These are phyloP conservation scores for Mycena leptocephala DNA, from an alignment of 768 basidiomycete species.

Conservation along the genomic window DNA sequence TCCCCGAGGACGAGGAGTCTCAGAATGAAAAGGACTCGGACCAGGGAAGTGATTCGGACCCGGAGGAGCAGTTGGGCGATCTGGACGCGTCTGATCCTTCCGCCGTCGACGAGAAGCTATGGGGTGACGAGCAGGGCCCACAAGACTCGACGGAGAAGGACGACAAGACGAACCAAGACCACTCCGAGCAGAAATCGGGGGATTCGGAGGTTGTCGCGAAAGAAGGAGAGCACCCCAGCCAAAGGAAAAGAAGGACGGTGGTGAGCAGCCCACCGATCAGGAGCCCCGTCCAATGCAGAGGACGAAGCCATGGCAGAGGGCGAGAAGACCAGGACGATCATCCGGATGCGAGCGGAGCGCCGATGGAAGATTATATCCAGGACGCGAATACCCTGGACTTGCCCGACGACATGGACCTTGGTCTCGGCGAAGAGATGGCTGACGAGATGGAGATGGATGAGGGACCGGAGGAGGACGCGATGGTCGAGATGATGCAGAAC, in stretches of 20 bases:
- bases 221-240: constrained; percentile 65
- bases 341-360: constrained; percentile 71
- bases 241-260: constrained; percentile 52
- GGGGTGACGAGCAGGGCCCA: constrained; percentile 88
- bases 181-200: constrained; percentile 64
- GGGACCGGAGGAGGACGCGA: constrained; percentile 47
- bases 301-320: constrained; percentile 42
- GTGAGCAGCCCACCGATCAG: constrained; percentile 33
- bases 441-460: constrained; percentile 53
- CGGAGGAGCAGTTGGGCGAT: constrained; percentile 89
- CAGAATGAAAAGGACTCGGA: constrained; percentile 68
- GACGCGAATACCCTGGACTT: constrained; percentile 91
- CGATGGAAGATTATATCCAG: constrained; percentile 83
- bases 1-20: constrained; percentile 76
- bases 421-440: constrained; percentile 54
- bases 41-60: constrained; percentile 71
- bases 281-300: constrained; percentile 43
- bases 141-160: constrained; percentile 67
- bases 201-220: constrained; percentile 86
- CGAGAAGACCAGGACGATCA: constrained; percentile 60
- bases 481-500: constrained; percentile 55
- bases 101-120: constrained; percentile 95
- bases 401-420: constrained; percentile 88
- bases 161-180: constrained; percentile 75
- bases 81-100: constrained; percentile 88